Conservation (phyloP, 2,329 filamentous ascomycete genomes). For the Xylariaceae sp. region DNA sequence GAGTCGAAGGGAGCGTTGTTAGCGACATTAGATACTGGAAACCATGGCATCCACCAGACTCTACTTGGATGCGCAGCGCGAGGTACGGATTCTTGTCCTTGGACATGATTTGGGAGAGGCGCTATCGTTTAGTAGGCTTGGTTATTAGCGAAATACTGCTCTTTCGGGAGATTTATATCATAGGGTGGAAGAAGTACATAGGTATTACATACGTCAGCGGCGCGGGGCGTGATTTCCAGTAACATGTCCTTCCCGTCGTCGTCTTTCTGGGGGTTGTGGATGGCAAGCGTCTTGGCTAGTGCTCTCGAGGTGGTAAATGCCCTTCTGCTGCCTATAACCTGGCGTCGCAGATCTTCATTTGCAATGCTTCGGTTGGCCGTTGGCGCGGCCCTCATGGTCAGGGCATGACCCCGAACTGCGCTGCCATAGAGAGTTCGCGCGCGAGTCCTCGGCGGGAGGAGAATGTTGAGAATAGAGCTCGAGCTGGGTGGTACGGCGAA, state of each 20-base stretch:
- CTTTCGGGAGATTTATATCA: neutral
- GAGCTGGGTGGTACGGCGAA: slow-evolving; percentile 6
- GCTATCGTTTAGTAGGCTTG: slow-evolving; percentile 36
- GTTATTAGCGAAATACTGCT: slow-evolving; percentile 1
- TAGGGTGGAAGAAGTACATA: neutral
- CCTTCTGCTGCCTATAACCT: neutral
- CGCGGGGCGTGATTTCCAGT: slow-evolving; percentile 77
- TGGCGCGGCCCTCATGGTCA: neutral
- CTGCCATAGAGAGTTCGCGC: slow-evolving; percentile 28
- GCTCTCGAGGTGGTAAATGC: slow-evolving; percentile 9
- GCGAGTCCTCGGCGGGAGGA: slow-evolving; percentile 25
- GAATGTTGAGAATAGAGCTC: slow-evolving; percentile 34
- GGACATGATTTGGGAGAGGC: slow-evolving; percentile 70
- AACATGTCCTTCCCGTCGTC: slow-evolving; percentile 80
- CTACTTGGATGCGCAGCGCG: slow-evolving; percentile 85
- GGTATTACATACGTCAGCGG: slow-evolving; percentile 58
- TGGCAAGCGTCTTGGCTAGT: slow-evolving; percentile 40
- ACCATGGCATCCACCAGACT: slow-evolving; percentile 91
- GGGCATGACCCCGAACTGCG: slow-evolving; percentile 17
- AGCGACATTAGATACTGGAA: slow-evolving; percentile 97
- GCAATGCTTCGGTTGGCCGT: slow-evolving; percentile 7
- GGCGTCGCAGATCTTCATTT: neutral
- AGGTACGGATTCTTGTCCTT: slow-evolving; percentile 70
- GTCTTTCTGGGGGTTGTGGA: slow-evolving; percentile 69
- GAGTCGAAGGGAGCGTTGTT: slow-evolving; percentile 50